Evolutionary conservation across 2,329 filamentous ascomycete genomes (phyloP), one percentile per base, ranked within the genome.

Genomic region (Grosmannia serpens): DNA sequence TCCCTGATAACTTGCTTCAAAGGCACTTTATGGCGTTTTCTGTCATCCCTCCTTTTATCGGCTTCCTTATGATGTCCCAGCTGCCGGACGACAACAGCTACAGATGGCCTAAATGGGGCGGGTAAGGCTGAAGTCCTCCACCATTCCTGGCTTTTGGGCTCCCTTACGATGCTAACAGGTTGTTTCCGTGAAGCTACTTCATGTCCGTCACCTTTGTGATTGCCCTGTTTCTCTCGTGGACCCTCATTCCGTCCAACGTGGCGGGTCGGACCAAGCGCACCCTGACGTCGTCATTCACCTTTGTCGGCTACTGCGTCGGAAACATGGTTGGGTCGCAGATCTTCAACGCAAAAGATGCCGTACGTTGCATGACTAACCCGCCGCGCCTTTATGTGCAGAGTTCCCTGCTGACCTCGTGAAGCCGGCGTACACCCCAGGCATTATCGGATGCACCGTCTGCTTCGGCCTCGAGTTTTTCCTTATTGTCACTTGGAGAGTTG

Each of bases 281-380:
- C 4, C 65, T 77, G 47, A 74, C 73, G 15, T 73, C 70, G 20
- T 74, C 74, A 3, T 71, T 75, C 46, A 74, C 75, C 1, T 76
- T 78, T 56, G 68, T 75, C 8, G 74, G 69, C 1, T 78, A 77
- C 63, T 77, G 75, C 57, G 72, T 75, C 3, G 75, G 75, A 2
- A 78, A 77, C 62, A 77, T 77, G 70, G 69, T 69, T 3, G 75
- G 75, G 5, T 72, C 71, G 9, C 74, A 77, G 63, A 75, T 77
- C 55, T 78, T 77, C 67, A 69, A 70, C 53, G 63, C 68, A 5
- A 67, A 66, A 26, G 75, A 77, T 61, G 73, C 73, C 1, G 68
- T 70, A 64, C n/a, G 69, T 53, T 13, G 41, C 41, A 44, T 20
- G 4, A n/a, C 8, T 9, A 20, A 8, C 41, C 41, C 41, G 7